A percentile compares a stretch with the other conserved stretches of the same genome.
These are phyloP conservation scores for Podospora conica DNA, from an alignment of 495 filamentous ascomycete species.

Conservation along the genomic window DNA sequence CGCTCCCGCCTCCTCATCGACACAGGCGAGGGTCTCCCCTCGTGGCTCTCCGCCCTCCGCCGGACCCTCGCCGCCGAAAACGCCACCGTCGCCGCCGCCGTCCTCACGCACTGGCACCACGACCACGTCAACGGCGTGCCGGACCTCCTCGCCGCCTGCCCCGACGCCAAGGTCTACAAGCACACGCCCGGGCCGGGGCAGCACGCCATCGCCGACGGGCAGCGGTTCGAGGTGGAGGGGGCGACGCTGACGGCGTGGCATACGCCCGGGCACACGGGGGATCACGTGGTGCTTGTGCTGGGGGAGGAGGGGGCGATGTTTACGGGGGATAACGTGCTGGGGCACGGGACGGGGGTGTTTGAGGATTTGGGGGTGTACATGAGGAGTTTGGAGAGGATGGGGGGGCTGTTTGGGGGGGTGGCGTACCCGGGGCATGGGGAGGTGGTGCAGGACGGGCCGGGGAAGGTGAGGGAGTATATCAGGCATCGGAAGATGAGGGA, in stretches of 20 bases:
- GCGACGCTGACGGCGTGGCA: conserved; percentile 68
- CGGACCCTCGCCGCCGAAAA: conserved; percentile 58
- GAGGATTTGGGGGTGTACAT: conserved; percentile 74
- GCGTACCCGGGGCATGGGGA: conserved; percentile 87
- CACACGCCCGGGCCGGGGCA: conserved; percentile 43
- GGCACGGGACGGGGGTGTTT: conserved; percentile 89
- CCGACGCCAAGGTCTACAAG: conserved; percentile 52
- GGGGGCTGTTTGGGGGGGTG: conserved; percentile 53
- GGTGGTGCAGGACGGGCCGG: conserved; percentile 59
- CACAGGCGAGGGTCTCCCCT: conserved; percentile 63
- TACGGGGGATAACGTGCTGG: conserved; percentile 91
- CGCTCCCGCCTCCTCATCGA: conserved; percentile 66
- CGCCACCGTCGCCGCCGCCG: conserved; percentile 53
- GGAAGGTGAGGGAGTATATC: conserved; percentile 74
- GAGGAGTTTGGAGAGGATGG: conserved; percentile 66
- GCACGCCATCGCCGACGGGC: conserved; percentile 57
- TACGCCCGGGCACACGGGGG: conserved; percentile 79
- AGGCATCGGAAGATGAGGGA: conserved; percentile 73
- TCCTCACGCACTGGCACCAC: conserved; percentile 87
- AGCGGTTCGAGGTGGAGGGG: conserved; percentile 67
- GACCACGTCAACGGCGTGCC: conserved; percentile 75
- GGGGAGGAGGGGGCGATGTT: conserved; percentile 82
- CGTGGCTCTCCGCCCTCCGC: conserved; percentile 56
- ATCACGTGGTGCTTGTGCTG: conserved; percentile 73
- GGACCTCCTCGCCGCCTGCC: conserved; percentile 58